Evolutionary conservation across 345 rosid species (phyloP).

Genomic region (Lumnitzera racemosa): DNA sequence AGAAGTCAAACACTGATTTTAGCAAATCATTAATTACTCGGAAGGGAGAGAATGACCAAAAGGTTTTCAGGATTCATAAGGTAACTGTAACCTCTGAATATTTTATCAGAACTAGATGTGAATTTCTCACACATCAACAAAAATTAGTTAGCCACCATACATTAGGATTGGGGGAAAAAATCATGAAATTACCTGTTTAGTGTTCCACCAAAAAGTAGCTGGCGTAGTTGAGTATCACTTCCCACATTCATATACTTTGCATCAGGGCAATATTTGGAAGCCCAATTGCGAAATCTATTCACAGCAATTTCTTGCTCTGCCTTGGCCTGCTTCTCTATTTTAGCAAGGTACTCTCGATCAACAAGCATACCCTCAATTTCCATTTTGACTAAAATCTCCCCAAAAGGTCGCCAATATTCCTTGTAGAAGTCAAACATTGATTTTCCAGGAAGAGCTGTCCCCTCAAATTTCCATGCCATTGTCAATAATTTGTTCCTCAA

Average conservation of each 20-base stretch:
- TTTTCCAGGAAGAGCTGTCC: conserved; percentile 28
- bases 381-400: conserved; percentile 80
- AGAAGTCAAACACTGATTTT: too few relatives aligned
- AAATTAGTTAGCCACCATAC: too few relatives aligned
- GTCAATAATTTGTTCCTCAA: conserved; percentile 37
- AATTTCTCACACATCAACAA: too few relatives aligned
- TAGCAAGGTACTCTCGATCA: conserved; percentile 70
- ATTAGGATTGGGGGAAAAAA: not conserved
- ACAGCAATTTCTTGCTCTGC: conserved; percentile 68
- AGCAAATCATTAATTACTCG: too few relatives aligned
- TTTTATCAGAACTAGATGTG: too few relatives aligned
- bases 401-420: conserved; percentile 78
- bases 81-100: too few relatives aligned
- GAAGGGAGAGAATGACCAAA: too few relatives aligned
- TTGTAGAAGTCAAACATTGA: conserved; percentile 71
- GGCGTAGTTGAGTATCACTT: conserved; percentile 85
- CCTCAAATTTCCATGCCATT: conserved; percentile 60
- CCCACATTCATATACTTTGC: conserved; percentile 90
- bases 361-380: conserved; percentile 92
- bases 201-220: conserved; percentile 74
- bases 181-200: conserved; percentile 39
- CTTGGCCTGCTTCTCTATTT: conserved; percentile 79
- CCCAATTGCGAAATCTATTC: conserved; percentile 79
- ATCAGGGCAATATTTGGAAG: conserved; percentile 72
- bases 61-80: too few relatives aligned